Conservation (phyloP, 306 rosid species). For the Mucuna pruriens region DNA sequence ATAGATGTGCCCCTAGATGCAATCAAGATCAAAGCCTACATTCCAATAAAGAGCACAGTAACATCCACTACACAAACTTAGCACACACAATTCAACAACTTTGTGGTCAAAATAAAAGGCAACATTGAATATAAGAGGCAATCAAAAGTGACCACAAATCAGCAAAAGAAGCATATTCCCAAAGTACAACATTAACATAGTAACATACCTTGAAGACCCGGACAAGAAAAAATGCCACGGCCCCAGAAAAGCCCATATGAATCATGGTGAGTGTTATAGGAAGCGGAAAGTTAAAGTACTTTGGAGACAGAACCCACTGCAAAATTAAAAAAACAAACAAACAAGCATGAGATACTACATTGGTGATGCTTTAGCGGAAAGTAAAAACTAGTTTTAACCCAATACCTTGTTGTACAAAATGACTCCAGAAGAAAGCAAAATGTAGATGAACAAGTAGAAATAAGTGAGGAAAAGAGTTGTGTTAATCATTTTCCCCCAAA, state of each 20-base stretch:
- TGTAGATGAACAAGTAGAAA: conserved; percentile 77
- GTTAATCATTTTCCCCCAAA: conserved; percentile 55
- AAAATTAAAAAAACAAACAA: background rate
- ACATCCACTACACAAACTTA: conserved; percentile 7
- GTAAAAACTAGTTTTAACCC: background rate
- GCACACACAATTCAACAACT: background rate
- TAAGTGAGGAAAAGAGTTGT: conserved; percentile 82
- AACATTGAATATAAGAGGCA: background rate
- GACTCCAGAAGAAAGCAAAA: conserved; percentile 91
- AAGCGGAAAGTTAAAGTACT: conserved; percentile 86
- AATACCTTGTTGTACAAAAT: conserved; percentile 91
- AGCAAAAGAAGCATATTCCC: conserved; percentile 7
- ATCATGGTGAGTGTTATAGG: conserved; percentile 97
- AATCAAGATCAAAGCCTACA: conserved; percentile 5
- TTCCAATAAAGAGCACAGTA: conserved; percentile 11
- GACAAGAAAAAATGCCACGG: conserved; percentile 86
- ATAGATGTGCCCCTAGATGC: background rate
- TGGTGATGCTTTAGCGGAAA: background rate
- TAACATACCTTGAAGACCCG: conserved; percentile 91
- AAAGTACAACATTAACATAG: background rate
- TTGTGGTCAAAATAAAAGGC: background rate
- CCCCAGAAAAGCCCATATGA: conserved; percentile 96
- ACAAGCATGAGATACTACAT: background rate
- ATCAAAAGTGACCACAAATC: conserved; percentile 17
- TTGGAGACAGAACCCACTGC: conserved; percentile 99